phyloP scores from a whole-genome alignment of 2,329 filamentous ascomycete species.

The Aquanectria penicillioides region DNA sequence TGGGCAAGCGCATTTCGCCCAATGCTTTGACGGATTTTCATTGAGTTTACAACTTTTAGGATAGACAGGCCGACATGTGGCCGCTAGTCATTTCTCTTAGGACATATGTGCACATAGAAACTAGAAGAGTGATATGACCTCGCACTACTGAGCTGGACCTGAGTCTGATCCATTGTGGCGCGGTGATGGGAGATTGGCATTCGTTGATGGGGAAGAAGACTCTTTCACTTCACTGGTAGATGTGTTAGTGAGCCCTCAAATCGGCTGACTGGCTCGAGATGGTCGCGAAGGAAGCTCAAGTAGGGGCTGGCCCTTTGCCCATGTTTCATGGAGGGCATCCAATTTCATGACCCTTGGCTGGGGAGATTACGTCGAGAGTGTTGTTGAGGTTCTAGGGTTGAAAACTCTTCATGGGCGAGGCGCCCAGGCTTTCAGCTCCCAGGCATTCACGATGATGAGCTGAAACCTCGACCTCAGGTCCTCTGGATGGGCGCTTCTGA shows the following conservation, averaged over 20 bases:
- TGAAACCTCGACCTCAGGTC: slow-evolving; percentile 11
- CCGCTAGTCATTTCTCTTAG: background rate
- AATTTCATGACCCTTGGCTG: slow-evolving; percentile 16
- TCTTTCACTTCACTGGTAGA: background rate
- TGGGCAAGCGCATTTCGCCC: slow-evolving; percentile 6
- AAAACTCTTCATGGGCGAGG: background rate
- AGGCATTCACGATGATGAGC: background rate
- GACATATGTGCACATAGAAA: slow-evolving; percentile 8
- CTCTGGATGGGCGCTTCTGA: slow-evolving; percentile 24
- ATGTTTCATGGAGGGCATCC: slow-evolving; percentile 6
- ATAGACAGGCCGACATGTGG: slow-evolving; percentile 1
- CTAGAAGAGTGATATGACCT: background rate
- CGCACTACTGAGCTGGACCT: background rate
- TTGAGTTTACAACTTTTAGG: background rate
- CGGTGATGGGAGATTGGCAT: slow-evolving; percentile 26
- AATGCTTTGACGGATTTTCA: background rate
- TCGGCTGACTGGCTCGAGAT: background rate
- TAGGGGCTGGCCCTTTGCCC: background rate
- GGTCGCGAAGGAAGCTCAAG: background rate
- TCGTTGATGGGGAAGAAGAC: background rate
- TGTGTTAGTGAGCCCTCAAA: slow-evolving; percentile 6
- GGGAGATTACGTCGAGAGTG: slow-evolving; percentile 17
- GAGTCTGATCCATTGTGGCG: slow-evolving; percentile 20
- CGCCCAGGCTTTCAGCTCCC: background rate
- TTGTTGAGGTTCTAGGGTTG: slow-evolving; percentile 2